A percentile compares a stretch with the other conserved stretches of the same genome.
Evolutionary conservation across 2,329 filamentous ascomycete genomes (phyloP).

Genomic region (Cercospora citrullina): DNA sequence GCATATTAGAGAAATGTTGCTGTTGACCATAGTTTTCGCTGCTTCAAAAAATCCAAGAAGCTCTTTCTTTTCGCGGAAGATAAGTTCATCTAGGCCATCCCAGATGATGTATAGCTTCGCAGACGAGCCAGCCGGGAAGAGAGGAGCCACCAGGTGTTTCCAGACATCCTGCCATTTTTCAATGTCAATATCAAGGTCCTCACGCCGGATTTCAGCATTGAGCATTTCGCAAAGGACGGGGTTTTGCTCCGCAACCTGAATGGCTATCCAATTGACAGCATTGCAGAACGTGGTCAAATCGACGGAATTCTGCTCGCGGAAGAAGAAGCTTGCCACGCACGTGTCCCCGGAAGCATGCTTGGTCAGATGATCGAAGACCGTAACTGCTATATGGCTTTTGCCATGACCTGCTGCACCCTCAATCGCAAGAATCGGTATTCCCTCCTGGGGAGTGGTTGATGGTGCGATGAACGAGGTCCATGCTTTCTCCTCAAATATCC

Average conservation of each 20-base stretch:
- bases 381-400: constrained; percentile 8
- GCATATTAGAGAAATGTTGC: constrained; percentile 6
- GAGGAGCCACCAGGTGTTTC: constrained; percentile 4
- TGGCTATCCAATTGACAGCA: constrained; percentile 7
- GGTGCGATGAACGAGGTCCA: neutral
- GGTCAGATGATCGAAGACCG: constrained; percentile 4
- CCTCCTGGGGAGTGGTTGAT: neutral
- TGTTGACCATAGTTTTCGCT: neutral
- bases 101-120: constrained; percentile 9
- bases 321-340: constrained; percentile 9
- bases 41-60: neutral
- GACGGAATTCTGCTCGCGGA: constrained; percentile 7
- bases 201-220: constrained; percentile 10
- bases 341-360: neutral
- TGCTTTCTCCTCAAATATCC: constrained; percentile 6
- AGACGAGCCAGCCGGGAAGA: constrained; percentile 1
- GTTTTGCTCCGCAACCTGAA: constrained; percentile 6
- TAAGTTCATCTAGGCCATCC: constrained; percentile 11
- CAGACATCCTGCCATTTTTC: constrained; percentile 3
- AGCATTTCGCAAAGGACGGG: constrained; percentile 7
- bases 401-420: constrained; percentile 2
- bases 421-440: constrained; percentile 7
- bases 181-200: constrained; percentile 9
- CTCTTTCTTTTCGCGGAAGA: neutral
- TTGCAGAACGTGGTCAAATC: constrained; percentile 3